These are phyloP conservation scores for Eucalyptus polybractea DNA, from an alignment of 345 rosid species.

Conservation along the genomic window DNA sequence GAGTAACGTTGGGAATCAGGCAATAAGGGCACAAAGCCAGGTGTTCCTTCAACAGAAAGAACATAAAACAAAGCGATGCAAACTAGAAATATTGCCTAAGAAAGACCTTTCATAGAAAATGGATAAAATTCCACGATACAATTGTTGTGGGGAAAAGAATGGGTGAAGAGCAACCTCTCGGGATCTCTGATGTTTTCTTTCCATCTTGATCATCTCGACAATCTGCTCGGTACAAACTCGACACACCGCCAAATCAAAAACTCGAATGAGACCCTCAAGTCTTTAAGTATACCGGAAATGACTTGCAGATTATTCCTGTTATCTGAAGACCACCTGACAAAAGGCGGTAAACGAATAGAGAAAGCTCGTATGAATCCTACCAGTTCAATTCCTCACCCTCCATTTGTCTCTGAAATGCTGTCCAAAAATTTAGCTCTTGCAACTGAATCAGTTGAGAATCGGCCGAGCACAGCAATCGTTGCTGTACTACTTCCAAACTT, in stretches of 20 bases:
- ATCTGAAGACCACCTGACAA: not conserved
- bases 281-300: not conserved
- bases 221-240: not conserved
- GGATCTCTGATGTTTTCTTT: not conserved
- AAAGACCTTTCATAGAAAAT: not conserved
- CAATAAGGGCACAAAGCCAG: not conserved
- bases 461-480: slow-evolving; percentile 71
- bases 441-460: slow-evolving; percentile 43
- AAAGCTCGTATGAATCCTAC: not conserved
- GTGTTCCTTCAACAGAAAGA: not conserved
- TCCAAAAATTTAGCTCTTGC: slow-evolving; percentile 54
- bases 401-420: slow-evolving; percentile 30
- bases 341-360: not conserved
- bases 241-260: not conserved
- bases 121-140: not conserved
- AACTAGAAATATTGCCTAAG: not conserved
- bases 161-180: not conserved
- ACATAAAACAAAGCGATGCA: not conserved
- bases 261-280: not conserved
- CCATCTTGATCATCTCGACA: not conserved
- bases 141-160: not conserved
- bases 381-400: not conserved
- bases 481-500: slow-evolving; percentile 88
- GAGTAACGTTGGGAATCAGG: not conserved
- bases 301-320: not conserved